A percentile compares a stretch with the other conserved stretches of the same genome.
phyloP scores from a whole-genome alignment of 2,329 filamentous ascomycete genomes.

The Microascus cirrosus region DNA sequence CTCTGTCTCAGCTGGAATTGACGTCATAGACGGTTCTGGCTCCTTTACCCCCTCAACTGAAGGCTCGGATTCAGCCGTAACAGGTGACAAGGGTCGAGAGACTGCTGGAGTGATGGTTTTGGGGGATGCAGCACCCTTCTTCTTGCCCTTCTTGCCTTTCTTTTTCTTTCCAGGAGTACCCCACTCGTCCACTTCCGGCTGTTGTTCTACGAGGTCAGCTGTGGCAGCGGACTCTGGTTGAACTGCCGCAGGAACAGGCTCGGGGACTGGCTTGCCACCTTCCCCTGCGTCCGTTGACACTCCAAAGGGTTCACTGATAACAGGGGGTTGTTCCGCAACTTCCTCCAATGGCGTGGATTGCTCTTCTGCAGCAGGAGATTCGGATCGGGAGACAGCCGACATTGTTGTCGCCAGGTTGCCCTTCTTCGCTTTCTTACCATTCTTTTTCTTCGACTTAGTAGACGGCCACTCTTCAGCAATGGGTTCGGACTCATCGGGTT shows the following conservation, averaged over 20 bases:
- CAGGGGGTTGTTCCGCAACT: neutral
- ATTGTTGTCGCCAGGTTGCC: neutral
- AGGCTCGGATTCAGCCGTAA: neutral
- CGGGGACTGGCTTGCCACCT: neutral
- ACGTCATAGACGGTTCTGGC: neutral
- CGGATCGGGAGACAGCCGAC: neutral
- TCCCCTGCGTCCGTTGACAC: neutral
- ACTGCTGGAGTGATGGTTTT: neutral
- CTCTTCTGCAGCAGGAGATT: neutral
- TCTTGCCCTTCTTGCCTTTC: slow-evolving; percentile 17
- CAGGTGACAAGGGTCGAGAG: neutral
- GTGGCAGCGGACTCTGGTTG: neutral
- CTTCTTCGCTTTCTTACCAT: slow-evolving; percentile 25
- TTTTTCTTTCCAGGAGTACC: slow-evolving; percentile 8
- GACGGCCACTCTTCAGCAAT: slow-evolving; percentile 8
- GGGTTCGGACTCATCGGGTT: slow-evolving; percentile 13
- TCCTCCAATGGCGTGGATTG: neutral
- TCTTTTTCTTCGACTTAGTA: slow-evolving; percentile 14
- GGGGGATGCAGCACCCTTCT: slow-evolving; percentile 10
- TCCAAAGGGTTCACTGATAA: neutral
- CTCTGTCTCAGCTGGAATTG: neutral
- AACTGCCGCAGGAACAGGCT: neutral
- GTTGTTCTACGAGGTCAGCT: neutral
- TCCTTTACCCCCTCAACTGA: neutral
- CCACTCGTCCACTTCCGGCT: neutral